A percentile compares a stretch with the other conserved stretches of the same genome.
These are phyloP conservation scores for Cyclocybe aegerita DNA, from an alignment of 768 basidiomycete genomes.

Conservation along the genomic window DNA sequence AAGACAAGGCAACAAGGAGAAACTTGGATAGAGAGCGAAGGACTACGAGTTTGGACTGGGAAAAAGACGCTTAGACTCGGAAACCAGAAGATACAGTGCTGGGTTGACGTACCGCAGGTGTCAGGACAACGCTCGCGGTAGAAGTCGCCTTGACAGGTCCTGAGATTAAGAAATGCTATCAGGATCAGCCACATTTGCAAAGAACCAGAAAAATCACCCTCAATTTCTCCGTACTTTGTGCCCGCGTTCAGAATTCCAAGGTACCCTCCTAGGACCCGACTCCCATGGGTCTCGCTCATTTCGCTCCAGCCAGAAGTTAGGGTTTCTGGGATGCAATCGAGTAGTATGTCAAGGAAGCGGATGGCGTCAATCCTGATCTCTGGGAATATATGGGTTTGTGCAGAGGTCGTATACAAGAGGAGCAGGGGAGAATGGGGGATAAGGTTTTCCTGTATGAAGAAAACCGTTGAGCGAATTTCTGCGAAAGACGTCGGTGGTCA, in stretches of 20 bases:
- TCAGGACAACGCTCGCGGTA: slow-evolving; percentile 64
- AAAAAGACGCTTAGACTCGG: slow-evolving; percentile 4
- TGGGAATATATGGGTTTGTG: slow-evolving; percentile 93
- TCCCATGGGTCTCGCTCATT: slow-evolving; percentile 49
- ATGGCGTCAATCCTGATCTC: slow-evolving; percentile 92
- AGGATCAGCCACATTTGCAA: background rate
- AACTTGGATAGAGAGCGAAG: slow-evolving; percentile 72
- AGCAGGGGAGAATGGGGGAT: slow-evolving; percentile 73
- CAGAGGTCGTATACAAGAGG: slow-evolving; percentile 85
- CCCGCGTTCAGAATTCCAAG: slow-evolving; percentile 75
- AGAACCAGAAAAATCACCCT: slow-evolving; percentile 37
- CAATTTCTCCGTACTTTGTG: slow-evolving; percentile 55
- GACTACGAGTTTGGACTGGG: slow-evolving; percentile 77
- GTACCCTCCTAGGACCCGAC: slow-evolving; percentile 74
- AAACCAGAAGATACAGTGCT: background rate
- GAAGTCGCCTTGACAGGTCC: slow-evolving; percentile 51
- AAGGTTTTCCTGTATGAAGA: slow-evolving; percentile 55
- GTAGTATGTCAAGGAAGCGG: slow-evolving; percentile 71
- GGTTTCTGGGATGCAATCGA: slow-evolving; percentile 65
- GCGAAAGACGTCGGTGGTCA: slow-evolving; percentile 11
- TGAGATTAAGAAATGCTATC: slow-evolving; percentile 13
- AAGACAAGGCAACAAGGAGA: slow-evolving; percentile 46
- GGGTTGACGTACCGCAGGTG: slow-evolving; percentile 51
- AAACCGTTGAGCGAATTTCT: background rate
- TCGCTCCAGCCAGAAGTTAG: slow-evolving; percentile 71